Percentiles rank a stretch among this genome's conserved stretches.
Conservation (phyloP, 352 stramenopile genomes). For the Globisporangium apiculatum region DNA sequence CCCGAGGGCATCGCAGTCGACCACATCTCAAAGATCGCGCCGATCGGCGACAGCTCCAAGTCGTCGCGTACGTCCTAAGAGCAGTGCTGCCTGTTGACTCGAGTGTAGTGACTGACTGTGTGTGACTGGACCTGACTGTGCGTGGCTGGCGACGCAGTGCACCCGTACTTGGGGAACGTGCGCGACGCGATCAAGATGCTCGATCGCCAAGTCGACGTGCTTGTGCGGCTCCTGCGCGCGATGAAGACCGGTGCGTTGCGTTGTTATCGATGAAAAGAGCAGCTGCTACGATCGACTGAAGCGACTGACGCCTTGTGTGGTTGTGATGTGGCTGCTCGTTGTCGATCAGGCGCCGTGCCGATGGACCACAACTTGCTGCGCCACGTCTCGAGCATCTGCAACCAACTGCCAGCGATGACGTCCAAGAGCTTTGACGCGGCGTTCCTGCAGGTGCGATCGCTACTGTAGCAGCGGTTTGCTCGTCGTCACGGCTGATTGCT, state of each 20-base stretch:
- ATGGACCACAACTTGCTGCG: constrained; percentile 76
- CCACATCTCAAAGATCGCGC: constrained; percentile 84
- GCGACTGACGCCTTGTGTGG: neutral
- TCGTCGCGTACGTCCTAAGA: constrained; percentile 43
- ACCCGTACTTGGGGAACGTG: constrained; percentile 72
- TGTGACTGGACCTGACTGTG: constrained; percentile 1
- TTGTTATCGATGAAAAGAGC: neutral
- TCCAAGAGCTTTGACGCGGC: constrained; percentile 64
- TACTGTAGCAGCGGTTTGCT: neutral
- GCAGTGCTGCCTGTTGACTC: too few species aligned
- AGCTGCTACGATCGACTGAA: too few species aligned
- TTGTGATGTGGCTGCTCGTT: neutral
- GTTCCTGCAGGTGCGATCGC: constrained; percentile 44
- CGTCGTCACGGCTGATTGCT: too few species aligned
- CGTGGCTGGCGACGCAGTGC: constrained; percentile 27
- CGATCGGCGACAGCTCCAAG: constrained; percentile 55
- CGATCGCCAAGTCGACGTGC: constrained; percentile 67
- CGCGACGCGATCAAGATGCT: constrained; percentile 85
- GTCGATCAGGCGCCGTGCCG: constrained; percentile 37
- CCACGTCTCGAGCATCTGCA: constrained; percentile 83
- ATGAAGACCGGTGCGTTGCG: constrained; percentile 49
- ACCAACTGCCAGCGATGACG: constrained; percentile 74
- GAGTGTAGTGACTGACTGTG: constrained; percentile 1
- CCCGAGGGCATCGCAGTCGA: constrained; percentile 84
- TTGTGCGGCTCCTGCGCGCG: constrained; percentile 64